These are phyloP conservation scores for Geoglossum cookeanum DNA, from an alignment of 2,329 filamentous ascomycete genomes.

Conservation along the genomic window DNA sequence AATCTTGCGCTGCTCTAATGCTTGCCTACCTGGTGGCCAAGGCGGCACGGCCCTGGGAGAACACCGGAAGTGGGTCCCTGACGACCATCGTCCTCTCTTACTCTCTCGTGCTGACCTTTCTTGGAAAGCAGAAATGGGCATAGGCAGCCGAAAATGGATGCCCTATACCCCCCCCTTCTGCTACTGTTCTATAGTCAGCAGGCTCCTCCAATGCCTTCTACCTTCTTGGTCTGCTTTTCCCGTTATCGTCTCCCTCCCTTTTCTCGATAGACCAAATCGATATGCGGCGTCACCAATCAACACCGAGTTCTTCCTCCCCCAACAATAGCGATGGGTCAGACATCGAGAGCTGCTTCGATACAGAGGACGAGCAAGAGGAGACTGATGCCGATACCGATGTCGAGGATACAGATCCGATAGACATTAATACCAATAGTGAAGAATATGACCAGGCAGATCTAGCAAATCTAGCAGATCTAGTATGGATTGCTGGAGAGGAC, in stretches of 20 bases:
- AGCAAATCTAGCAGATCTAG: background rate
- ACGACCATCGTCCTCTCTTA: no score
- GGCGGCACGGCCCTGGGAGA: no score
- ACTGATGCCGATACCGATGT: background rate
- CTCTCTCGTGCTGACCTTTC: no score
- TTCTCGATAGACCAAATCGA: background rate
- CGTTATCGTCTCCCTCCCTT: background rate
- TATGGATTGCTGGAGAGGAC: background rate
- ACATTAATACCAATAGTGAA: no score
- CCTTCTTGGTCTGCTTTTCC: background rate
- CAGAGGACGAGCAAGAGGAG: background rate
- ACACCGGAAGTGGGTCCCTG: no score
- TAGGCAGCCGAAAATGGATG: background rate
- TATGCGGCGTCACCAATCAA: background rate
- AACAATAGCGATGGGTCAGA: constrained; percentile 1
- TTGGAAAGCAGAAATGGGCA: no score
- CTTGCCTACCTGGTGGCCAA: no score
- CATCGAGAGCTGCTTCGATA: background rate
- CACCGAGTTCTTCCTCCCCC: background rate
- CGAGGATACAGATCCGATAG: no score
- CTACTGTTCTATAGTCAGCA: background rate
- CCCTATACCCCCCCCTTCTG: background rate
- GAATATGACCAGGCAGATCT: background rate
- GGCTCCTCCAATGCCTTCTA: background rate
- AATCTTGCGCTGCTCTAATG: no score